phyloP scores from a whole-genome alignment of 306 rosid genomes.

The Quercus agrifolia region DNA sequence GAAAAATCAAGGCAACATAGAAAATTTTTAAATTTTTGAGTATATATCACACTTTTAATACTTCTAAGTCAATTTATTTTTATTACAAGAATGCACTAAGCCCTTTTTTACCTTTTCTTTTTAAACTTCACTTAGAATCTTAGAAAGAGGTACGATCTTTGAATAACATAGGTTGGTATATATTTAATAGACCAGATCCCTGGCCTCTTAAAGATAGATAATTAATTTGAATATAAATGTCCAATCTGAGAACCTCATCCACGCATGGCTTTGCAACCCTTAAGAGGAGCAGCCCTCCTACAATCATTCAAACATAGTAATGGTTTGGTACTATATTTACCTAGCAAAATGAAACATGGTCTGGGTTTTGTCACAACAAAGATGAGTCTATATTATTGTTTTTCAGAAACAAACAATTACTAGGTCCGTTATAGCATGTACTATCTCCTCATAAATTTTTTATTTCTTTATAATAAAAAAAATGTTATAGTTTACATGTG shows the following conservation, averaged over 20 bases:
- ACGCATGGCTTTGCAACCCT: conserved; percentile 32
- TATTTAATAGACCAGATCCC: conserved; percentile 19
- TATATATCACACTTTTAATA: too few species aligned
- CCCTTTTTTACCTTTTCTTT: too few species aligned
- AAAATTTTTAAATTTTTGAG: too few species aligned
- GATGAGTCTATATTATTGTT: conserved; percentile 3
- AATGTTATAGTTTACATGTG: neutral
- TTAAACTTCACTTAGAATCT: too few species aligned
- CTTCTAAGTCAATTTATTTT: too few species aligned
- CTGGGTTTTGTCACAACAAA: conserved; percentile 24
- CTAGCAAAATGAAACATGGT: conserved; percentile 29
- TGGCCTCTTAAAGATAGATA: conserved; percentile 11
- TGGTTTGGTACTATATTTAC: conserved; percentile 20
- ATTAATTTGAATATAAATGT: conserved; percentile 2
- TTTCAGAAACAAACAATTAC: conserved; percentile 24
- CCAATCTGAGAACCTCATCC: conserved; percentile 19
- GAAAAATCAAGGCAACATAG: too few species aligned
- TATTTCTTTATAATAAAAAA: neutral
- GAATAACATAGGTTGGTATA: neutral
- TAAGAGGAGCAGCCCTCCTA: conserved; percentile 44
- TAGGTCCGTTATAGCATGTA: conserved; percentile 11
- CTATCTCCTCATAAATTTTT: neutral
- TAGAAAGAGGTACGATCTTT: too few species aligned
- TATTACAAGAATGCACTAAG: too few species aligned
- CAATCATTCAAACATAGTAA: conserved; percentile 27